Base-by-base conservation (phyloP, 805 yeast species). In the Monosporozyma servazzii region DNA sequence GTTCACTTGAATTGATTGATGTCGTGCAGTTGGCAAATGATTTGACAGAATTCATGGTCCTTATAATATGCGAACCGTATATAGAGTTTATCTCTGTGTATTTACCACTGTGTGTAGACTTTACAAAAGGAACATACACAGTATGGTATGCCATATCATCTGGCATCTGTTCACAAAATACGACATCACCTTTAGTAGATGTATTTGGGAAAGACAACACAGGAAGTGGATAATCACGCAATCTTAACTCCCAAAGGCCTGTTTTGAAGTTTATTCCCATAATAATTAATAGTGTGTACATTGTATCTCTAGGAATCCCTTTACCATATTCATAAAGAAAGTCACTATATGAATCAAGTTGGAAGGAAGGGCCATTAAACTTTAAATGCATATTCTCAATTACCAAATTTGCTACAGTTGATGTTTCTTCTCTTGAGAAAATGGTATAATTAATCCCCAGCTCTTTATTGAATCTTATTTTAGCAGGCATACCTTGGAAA, bases 41-140 rank as follows among this genome's bases (percentile, higher is more conserved):
- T 55, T 83, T 83, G 20, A 83, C 75, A 0, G 84, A 80, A 2
- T 84, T 80, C 63, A 83, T 69, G 0, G 88, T 82, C 57, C 88
- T 73, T 0, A 82, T 75, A 13, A 82, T 73, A 54, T 73, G 75
- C 2, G 76, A 74, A 0, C 84, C 81, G 63, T 80, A 83, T 50
- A 82, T 73, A 40, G 75, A 77, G 57, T 79, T 81, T 1, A 52
- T 53, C 8, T 61, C 65, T 3, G 58, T 51, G 45, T 67, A 71
- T 23, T 67, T 65, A 2, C 69, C 66, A 1, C 42, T 43, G 1
- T 47, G 42, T 6, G 74, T 74, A 30, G 78, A 76, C 0, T 83
- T 79, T 3, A 82, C 80, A 62, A 80, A 81, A 1, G 82, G 81
- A 2, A 79, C 81, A 63, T 74, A 80, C 5, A 78, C 71, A 29